phyloP scores from a whole-genome alignment of 2,329 filamentous ascomycete genomes.

The Colletotrichum graminicola region DNA sequence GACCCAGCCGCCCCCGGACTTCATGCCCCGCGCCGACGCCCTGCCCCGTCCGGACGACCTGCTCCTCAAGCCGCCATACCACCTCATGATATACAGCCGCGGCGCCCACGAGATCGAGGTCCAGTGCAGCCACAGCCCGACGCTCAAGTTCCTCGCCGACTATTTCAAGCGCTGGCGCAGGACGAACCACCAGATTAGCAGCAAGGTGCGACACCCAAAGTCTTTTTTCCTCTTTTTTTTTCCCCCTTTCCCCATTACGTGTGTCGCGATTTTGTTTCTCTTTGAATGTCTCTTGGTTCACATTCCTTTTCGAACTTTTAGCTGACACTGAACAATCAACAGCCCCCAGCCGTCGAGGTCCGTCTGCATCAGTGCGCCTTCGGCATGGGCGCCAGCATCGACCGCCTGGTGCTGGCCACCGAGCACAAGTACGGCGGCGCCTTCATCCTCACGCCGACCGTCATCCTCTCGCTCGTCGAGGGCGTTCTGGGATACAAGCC shows the following conservation, averaged over 20 bases:
- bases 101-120: slow-evolving; percentile 53
- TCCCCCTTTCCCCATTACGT: neutral
- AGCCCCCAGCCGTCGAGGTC: slow-evolving; percentile 59
- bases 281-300: no score
- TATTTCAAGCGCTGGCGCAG: slow-evolving; percentile 63
- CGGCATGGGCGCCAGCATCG: slow-evolving; percentile 58
- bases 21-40: slow-evolving; percentile 56
- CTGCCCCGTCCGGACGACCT: slow-evolving; percentile 63
- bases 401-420: slow-evolving; percentile 56
- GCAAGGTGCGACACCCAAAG: slow-evolving; percentile 47
- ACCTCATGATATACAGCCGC: slow-evolving; percentile 55
- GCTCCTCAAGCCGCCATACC: slow-evolving; percentile 61
- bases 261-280: neutral
- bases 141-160: slow-evolving; percentile 57
- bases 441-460: slow-evolving; percentile 56
- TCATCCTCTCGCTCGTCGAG: slow-evolving; percentile 61
- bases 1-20: slow-evolving; percentile 43
- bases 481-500: slow-evolving; percentile 60
- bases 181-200: slow-evolving; percentile 54
- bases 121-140: slow-evolving; percentile 61
- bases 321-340: neutral
- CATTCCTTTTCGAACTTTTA: neutral
- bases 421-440: slow-evolving; percentile 49
- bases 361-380: slow-evolving; percentile 59
- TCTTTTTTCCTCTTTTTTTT: slow-evolving; percentile 6